Evolutionary conservation across 495 filamentous ascomycete species (phyloP).

Genomic region (Xanthoparmelia taractica): DNA sequence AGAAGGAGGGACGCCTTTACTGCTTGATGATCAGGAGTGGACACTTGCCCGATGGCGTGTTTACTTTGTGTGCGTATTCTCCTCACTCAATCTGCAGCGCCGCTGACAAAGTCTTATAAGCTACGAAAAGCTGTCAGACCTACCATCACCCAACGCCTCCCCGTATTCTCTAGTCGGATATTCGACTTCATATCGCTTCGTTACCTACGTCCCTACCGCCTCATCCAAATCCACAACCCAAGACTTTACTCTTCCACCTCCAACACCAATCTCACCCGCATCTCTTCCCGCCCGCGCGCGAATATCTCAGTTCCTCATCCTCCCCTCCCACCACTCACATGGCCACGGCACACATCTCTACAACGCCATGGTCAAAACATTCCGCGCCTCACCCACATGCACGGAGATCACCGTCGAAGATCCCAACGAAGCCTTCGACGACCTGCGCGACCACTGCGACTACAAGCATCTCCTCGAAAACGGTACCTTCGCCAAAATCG

Average conservation of each 20-base stretch:
- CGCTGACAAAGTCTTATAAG: constrained; percentile 27
- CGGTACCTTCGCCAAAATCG: constrained; percentile 35
- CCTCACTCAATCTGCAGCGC: constrained; percentile 20
- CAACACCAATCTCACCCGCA: constrained; percentile 36
- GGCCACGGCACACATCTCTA: constrained; percentile 79
- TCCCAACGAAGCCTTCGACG: constrained; percentile 89
- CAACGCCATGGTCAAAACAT: constrained; percentile 60
- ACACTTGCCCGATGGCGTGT: constrained; percentile 75
- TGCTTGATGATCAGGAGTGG: constrained; percentile 66
- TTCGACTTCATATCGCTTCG: constrained; percentile 82
- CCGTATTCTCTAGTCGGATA: constrained; percentile 76
- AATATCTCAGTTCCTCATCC: constrained; percentile 90
- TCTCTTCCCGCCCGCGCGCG: constrained; percentile 61
- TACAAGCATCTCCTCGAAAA: constrained; percentile 53
- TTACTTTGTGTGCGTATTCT: constrained; percentile 57
- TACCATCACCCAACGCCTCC: constrained; percentile 40
- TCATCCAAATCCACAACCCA: constrained; percentile 27
- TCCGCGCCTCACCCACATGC: constrained; percentile 53
- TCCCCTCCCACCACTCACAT: constrained; percentile 75
- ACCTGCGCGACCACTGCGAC: constrained; percentile 79
- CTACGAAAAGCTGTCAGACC: constrained; percentile 55
- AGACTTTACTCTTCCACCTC: constrained; percentile 38
- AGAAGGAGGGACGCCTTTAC: constrained; percentile 71
- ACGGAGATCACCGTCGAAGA: constrained; percentile 91
- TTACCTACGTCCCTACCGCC: constrained; percentile 41